Percentiles rank a stretch among this genome's conserved stretches.
These are phyloP conservation scores for Arxiozyma telluris DNA, from an alignment of 1,139 yeast genomes.

Conservation along the genomic window DNA sequence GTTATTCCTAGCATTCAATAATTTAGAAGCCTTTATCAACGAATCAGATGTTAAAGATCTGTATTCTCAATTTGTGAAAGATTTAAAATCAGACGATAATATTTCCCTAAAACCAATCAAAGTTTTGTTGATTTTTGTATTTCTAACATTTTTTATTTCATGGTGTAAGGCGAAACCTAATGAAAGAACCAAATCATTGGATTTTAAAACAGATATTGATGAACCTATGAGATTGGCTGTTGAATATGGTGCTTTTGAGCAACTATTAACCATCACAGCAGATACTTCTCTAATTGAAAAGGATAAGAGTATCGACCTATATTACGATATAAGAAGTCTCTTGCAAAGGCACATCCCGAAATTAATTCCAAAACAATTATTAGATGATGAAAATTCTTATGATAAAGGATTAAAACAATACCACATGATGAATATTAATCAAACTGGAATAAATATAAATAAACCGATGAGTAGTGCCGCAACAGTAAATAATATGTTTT, in stretches of 20 bases:
- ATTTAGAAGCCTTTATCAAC: conserved; percentile 22
- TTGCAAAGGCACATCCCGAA: conserved; percentile 60
- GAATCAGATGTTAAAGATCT: conserved; percentile 33
- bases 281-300: conserved; percentile 43
- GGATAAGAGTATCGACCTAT: conserved; percentile 36
- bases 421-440: conserved; percentile 4
- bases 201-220: conserved; percentile 40
- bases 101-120: conserved; percentile 47
- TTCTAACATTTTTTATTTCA: conserved; percentile 55
- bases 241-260: conserved; percentile 73
- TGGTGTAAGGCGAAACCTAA: conserved; percentile 54
- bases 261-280: conserved; percentile 59
- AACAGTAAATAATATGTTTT: background rate
- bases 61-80: conserved; percentile 30
- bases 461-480: background rate
- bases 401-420: conserved; percentile 6
- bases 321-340: conserved; percentile 59
- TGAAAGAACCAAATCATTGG: conserved; percentile 35
- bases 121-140: conserved; percentile 50
- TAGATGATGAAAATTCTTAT: conserved; percentile 35
- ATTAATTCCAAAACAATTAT: conserved; percentile 38
- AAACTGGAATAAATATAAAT: conserved; percentile 4
- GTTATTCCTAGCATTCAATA: conserved; percentile 39
- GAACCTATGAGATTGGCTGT: conserved; percentile 45
- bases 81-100: conserved; percentile 34